Percentiles rank a stretch among this genome's conserved stretches.
These are phyloP conservation scores for Rubroboletus satanas DNA, from an alignment of 768 basidiomycete genomes.

Conservation along the genomic window DNA sequence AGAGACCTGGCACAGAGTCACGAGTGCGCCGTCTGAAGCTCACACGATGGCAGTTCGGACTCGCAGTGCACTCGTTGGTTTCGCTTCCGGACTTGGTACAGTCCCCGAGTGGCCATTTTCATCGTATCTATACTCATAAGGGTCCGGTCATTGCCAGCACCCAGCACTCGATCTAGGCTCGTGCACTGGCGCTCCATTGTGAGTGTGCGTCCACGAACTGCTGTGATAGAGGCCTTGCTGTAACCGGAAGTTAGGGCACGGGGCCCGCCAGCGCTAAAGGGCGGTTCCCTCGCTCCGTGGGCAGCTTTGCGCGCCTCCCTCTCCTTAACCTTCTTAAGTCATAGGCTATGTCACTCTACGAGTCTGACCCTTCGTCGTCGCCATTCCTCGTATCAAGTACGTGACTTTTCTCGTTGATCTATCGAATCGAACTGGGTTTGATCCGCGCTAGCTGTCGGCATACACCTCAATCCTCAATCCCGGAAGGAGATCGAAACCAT, in stretches of 20 bases:
- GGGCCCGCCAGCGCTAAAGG: background rate
- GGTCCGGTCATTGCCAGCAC: background rate
- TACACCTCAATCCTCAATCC: background rate
- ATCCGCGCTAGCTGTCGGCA: background rate
- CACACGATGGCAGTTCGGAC: background rate
- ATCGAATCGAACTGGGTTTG: background rate
- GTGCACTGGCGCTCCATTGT: background rate
- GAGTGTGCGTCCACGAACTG: too few species aligned
- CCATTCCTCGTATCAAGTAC: background rate
- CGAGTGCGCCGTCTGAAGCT: background rate
- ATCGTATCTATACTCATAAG: background rate
- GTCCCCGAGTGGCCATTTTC: background rate
- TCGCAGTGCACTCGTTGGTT: background rate
- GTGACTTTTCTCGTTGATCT: background rate
- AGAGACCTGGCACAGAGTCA: background rate
- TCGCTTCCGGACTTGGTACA: background rate
- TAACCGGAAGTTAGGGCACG: background rate
- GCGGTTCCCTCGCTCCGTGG: background rate
- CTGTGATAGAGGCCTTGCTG: too few species aligned
- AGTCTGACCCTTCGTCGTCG: background rate
- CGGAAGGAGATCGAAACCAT: background rate
- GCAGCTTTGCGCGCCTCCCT: background rate
- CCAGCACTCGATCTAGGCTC: background rate
- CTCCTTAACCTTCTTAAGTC: background rate
- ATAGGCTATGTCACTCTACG: background rate